These are phyloP conservation scores for Suaeda aralocaspica DNA, from an alignment of 148 eudicot species.

Conservation along the genomic window DNA sequence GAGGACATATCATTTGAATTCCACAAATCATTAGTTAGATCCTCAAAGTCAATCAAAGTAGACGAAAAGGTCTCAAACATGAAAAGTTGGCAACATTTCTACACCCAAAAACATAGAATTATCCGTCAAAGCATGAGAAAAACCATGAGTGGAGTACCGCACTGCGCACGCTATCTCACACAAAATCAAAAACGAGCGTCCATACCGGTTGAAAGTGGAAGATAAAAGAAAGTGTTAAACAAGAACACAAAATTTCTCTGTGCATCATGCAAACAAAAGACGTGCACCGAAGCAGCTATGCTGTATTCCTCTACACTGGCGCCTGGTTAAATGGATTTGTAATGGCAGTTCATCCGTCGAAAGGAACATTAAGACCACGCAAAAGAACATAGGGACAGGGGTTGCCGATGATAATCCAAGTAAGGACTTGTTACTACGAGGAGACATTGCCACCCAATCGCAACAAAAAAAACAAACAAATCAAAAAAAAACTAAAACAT, in stretches of 20 bases:
- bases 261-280: constrained; percentile 11
- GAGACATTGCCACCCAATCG: constrained; percentile 99
- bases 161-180: constrained; percentile 98
- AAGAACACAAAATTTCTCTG: constrained; percentile 6
- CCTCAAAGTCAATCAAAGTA: background rate
- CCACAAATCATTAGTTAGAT: background rate
- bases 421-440: constrained; percentile 97
- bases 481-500: constrained; percentile 1
- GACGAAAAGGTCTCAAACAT: background rate
- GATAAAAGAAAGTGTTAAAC: constrained; percentile 16
- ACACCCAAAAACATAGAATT: constrained; percentile 10
- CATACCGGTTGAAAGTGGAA: constrained; percentile 60
- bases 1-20: background rate
- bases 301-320: constrained; percentile 99
- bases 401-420: constrained; percentile 96
- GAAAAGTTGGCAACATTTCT: background rate
- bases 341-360: constrained; percentile 98
- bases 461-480: too few relatives aligned
- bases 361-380: constrained; percentile 91
- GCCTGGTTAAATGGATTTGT: constrained; percentile 97
- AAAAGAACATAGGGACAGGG: constrained; percentile 91
- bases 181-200: constrained; percentile 87
- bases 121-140: constrained; percentile 90
- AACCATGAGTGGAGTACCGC: constrained; percentile 96
- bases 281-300: constrained; percentile 91